Base-by-base conservation (phyloP, 2,329 filamentous ascomycete genomes). In the Leptographium lundbergii region DNA sequence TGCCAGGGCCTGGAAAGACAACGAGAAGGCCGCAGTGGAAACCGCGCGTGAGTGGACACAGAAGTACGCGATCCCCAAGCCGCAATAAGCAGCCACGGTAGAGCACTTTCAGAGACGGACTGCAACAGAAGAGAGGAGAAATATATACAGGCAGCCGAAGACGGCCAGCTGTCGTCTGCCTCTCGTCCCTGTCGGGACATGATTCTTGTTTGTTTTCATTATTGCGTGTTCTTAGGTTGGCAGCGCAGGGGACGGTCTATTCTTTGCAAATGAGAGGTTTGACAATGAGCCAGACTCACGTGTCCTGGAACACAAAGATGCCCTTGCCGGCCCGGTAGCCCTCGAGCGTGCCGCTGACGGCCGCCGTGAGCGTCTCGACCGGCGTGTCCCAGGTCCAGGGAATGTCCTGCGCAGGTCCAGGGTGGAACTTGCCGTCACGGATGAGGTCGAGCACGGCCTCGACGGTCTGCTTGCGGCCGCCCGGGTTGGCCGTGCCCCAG, bases 1-100 rank as follows among this genome's bases (percentile, higher is more conserved):
- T 50, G 94, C 94, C 42, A 95, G 97, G 77, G 86, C 87, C 69
- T 99, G 94, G 94, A 96, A 97, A 77, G 91, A 97, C 69, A 86
- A 99, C 69, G 89, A 97, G 74, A 85, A 85, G 64, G 89, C 89
- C 54, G 94, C 94, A 27, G 97, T 99, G 67, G 85, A 88, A 64
- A 97, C 91, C 9, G 92, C 92, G 19, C 87, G 81, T 69, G 90
- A 96, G 68, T 97, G 94, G 92, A 97, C 94, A 14, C 80, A 81
- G 71, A 86, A 87, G 66, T 89, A 94, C 70, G 91, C 91, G 55
- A 80, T 80, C 70, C 75, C 81, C 29, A 66, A 72, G 61, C 10
- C 57, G n/a, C 56, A 59, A 57, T 60, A 61, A 39, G 14, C 14
- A 39, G 14, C 36, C 10, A 39, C 14, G 13, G 36, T 2, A 39